These are phyloP conservation scores for Ophiostoma ips DNA, from an alignment of 2,329 filamentous ascomycete genomes.

Conservation along the genomic window DNA sequence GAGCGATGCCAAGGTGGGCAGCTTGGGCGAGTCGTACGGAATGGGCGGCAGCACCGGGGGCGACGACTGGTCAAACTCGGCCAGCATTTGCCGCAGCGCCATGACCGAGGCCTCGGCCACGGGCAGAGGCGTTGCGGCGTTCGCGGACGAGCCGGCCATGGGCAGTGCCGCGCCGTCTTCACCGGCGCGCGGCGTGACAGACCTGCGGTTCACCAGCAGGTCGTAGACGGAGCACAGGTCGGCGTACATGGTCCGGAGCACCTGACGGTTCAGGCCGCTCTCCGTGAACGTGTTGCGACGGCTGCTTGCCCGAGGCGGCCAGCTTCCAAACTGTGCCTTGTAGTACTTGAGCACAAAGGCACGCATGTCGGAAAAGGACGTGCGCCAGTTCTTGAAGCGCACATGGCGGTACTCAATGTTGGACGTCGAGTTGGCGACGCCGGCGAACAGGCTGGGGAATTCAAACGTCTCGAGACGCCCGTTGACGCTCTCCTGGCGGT, in stretches of 20 bases:
- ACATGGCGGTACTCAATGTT: slow-evolving; percentile 62
- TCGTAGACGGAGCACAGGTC: slow-evolving; percentile 85
- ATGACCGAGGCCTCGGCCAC: slow-evolving; percentile 43
- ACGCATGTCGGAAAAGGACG: slow-evolving; percentile 59
- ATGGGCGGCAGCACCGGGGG: slow-evolving; percentile 84
- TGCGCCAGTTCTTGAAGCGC: slow-evolving; percentile 73
- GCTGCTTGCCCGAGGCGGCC: slow-evolving; percentile 82
- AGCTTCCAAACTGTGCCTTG: slow-evolving; percentile 46
- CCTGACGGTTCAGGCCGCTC: slow-evolving; percentile 71
- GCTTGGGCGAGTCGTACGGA: slow-evolving; percentile 72
- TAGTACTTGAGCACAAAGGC: slow-evolving; percentile 58
- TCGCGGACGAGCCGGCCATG: slow-evolving; percentile 7
- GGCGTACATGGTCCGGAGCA: slow-evolving; percentile 68
- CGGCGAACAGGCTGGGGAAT: slow-evolving; percentile 79
- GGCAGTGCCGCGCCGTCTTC: slow-evolving; percentile 28
- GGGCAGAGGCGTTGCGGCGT: slow-evolving; percentile 18
- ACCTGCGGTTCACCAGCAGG: slow-evolving; percentile 65
- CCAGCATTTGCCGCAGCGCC: slow-evolving; percentile 65
- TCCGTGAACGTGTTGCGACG: slow-evolving; percentile 87
- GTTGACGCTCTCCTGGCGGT: slow-evolving; percentile 56
- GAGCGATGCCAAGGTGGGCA: slow-evolving; percentile 56
- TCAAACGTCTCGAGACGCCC: slow-evolving; percentile 74
- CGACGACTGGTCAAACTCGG: slow-evolving; percentile 77
- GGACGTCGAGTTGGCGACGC: slow-evolving; percentile 72
- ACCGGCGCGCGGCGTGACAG: slow-evolving; percentile 63